A percentile compares a stretch with the other conserved stretches of the same genome.
phyloP scores from a whole-genome alignment of 1,284 basidiomycete genomes.

The Leccinum griseonigrum region DNA sequence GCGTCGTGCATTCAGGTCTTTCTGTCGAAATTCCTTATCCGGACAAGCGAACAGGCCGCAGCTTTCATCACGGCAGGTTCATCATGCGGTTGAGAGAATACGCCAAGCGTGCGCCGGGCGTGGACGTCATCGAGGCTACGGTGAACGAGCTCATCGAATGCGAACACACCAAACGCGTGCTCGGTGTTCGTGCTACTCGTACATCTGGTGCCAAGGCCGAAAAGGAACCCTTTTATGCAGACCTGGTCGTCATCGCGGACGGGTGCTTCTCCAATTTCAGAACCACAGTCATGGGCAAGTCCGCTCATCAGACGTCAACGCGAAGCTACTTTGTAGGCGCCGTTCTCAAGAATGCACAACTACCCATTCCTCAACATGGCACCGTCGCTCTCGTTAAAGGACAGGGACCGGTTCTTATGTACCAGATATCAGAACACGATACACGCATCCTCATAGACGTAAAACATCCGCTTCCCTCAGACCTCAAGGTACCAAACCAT shows the following conservation, averaged over 20 bases:
- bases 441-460: constrained; percentile 95
- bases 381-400: constrained; percentile 68
- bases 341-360: constrained; percentile 58
- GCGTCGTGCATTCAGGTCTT: constrained; percentile 68
- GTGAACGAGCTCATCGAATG: constrained; percentile 74
- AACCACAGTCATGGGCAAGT: constrained; percentile 42
- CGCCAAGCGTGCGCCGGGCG: constrained; percentile 56
- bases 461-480: constrained; percentile 80
- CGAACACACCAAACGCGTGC: constrained; percentile 51
- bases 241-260: constrained; percentile 88
- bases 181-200: constrained; percentile 60
- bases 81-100: constrained; percentile 77
- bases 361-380: constrained; percentile 75
- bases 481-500: constrained; percentile 61
- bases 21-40: constrained; percentile 91
- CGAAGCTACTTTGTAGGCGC: constrained; percentile 72
- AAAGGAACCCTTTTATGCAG: constrained; percentile 63
- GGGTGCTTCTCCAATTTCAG: constrained; percentile 93
- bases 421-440: constrained; percentile 76
- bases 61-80: constrained; percentile 96
- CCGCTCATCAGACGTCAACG: constrained; percentile 44
- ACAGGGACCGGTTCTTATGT: constrained; percentile 71
- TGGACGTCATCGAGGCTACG: constrained; percentile 81
- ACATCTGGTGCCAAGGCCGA: constrained; percentile 29
- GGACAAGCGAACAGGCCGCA: constrained; percentile 64